Base-by-base conservation (phyloP, 352 stramenopile species). In the Thalassiosira sp. region DNA sequence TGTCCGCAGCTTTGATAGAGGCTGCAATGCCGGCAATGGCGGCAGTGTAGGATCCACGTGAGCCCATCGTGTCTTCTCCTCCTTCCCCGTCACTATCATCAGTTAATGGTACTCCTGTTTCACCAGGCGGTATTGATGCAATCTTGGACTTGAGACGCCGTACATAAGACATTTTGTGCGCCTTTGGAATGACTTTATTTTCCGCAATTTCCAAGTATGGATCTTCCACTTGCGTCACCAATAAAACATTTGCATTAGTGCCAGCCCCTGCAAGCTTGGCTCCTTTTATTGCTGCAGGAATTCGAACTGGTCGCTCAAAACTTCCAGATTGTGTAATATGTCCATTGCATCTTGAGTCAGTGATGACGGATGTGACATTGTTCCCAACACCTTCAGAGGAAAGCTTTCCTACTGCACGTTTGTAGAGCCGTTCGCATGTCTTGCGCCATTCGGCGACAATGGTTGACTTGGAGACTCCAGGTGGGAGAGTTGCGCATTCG, bases 1-100 rank as follows among this genome's bases (percentile, higher is more conserved):
- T 86, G 69, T 97, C 93, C 28, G 94, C 86, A 28, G 93, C 96
- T 35, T 94, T 84, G 16, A 94, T 27, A 24, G 81, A 81, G 24
- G 86, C 76, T 11, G 74, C 88, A 40, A 94, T 84, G 10, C 70
- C 86, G 43, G 82, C 69, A 54, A 89, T 68, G 18, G 88, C 88
- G n/a, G 88, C 88, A 61, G 67, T 86, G 68, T 83, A 93, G 27
- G 79, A 88, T 25, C 88, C 88, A 46, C 79, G 76, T 16, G 88
- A 88, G 42, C 88, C 86, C 79, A 84, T 87, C 51, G 88, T 94
- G 75, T 94, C 88, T 56, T 87, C 80, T 27, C 88, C 88, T 54
- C 88, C 88, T 53, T 92, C 80, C 0, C 81, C 85, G 40, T 92
- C 86, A 56, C 73, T 88, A 53, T 92, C 85, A 33, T 92, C 88